Evolutionary conservation across 2,329 filamentous ascomycete genomes (phyloP), one percentile per base, ranked within the genome.

Genomic region (Fusarium armeniacum): DNA sequence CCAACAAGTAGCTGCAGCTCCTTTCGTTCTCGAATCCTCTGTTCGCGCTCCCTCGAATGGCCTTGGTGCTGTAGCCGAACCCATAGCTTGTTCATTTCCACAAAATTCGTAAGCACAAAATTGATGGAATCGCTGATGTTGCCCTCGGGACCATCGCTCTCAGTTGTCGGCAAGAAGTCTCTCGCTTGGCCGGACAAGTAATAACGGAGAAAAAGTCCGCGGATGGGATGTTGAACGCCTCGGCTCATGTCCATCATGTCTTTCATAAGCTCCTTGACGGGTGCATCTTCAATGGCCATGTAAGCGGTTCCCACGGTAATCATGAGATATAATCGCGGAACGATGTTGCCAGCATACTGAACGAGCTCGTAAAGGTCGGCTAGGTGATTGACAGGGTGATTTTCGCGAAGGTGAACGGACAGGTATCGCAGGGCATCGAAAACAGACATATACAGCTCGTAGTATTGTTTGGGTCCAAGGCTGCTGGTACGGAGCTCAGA

Each of bases 221-320:
- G 93, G 68, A 98, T 94, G 18, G 96, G 96, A 81, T 99, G 96
- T 78, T 99, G 96, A 24, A 99, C 94, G 59, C 96, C 96, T 69
- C 96, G 89, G 81, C 94, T 98, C 96, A 99, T 99, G 81, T 99
- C 96, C 96, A 99, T 99, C 96, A 99, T 99, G 81, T 99, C 96
- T 83, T 99, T 99, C 96, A 99, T 99, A 68, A 99, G 93, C 84
- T 99, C 96, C 83, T 99, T 99, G 73, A 99, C 96, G 1, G 96
- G 96, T 62, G 97, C 96, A 86, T 98, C 96, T 76, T 96, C 92
- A 77, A 99, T 97, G 28, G 93, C 91, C 96, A 99, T 99, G 84
- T 99, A 99, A 50, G 97, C 97, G 4, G 96, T 99, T 62, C 96
- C 96, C 40, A 99, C 97, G 0, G 97, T 99, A 77, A 99, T 96